These are phyloP conservation scores for Venturia effusa DNA, from an alignment of 2,329 filamentous ascomycete genomes.

Conservation along the genomic window DNA sequence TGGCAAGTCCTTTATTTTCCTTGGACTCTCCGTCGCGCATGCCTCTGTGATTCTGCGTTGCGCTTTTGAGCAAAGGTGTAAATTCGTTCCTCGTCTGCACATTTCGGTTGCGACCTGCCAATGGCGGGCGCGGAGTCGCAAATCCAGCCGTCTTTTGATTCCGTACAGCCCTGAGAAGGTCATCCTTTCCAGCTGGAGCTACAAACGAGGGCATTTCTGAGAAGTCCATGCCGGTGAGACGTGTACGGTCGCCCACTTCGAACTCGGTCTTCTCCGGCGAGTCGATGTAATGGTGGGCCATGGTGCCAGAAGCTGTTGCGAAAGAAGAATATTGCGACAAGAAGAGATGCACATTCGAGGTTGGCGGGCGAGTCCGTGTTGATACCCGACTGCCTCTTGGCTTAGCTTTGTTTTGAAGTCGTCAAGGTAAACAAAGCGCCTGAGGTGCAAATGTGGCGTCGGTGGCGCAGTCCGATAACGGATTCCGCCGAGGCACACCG, in stretches of 20 bases:
- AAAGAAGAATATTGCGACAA: neutral
- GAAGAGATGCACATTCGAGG: neutral
- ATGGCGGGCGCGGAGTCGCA: slow-evolving; percentile 64
- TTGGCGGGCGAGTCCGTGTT: neutral
- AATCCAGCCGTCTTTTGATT: slow-evolving; percentile 36
- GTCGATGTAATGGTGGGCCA: slow-evolving; percentile 50
- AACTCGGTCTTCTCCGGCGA: slow-evolving; percentile 59
- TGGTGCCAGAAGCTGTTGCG: slow-evolving; percentile 15
- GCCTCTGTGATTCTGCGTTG: slow-evolving; percentile 57
- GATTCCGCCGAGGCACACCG: neutral
- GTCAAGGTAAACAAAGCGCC: neutral
- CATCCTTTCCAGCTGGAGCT: slow-evolving; percentile 62
- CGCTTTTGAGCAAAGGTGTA: slow-evolving; percentile 79
- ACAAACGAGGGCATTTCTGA: slow-evolving; percentile 82
- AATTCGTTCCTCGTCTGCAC: slow-evolving; percentile 59
- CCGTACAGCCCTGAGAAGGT: slow-evolving; percentile 48
- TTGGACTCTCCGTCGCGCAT: slow-evolving; percentile 21
- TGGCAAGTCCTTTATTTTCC: slow-evolving; percentile 40
- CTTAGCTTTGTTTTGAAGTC: neutral
- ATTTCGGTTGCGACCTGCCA: slow-evolving; percentile 55
- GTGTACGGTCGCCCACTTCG: slow-evolving; percentile 74
- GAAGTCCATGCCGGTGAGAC: slow-evolving; percentile 51
- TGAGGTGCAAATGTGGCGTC: neutral
- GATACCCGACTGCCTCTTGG: neutral
- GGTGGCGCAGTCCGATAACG: neutral